These are phyloP conservation scores for Dendrocalamus latiflorus DNA, from an alignment of 202 grass and related monocot genomes.

Conservation along the genomic window DNA sequence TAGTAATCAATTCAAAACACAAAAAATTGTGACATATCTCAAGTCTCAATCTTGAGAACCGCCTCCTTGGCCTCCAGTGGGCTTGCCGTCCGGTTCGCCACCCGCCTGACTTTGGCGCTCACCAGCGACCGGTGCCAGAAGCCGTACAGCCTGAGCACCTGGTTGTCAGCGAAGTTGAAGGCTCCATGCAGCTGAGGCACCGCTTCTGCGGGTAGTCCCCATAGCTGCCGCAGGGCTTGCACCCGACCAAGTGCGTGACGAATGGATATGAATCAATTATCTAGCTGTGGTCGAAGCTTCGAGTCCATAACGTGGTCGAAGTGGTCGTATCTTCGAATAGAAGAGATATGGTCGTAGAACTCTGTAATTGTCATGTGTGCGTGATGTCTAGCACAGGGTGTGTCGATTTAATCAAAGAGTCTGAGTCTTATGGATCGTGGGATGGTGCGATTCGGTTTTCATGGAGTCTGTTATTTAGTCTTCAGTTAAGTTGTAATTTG, in stretches of 20 bases:
- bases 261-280: not conserved
- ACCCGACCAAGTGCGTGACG: conserved; percentile 64
- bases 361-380: too few relatives aligned
- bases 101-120: conserved; percentile 37
- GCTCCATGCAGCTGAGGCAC: conserved; percentile 53
- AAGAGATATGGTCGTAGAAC: too few relatives aligned
- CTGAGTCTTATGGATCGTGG: too few relatives aligned
- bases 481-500: too few relatives aligned
- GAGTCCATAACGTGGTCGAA: too few relatives aligned
- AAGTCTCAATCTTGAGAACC: conserved; percentile 23
- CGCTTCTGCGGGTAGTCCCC: conserved; percentile 51
- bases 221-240: conserved; percentile 53
- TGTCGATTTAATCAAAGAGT: too few relatives aligned
- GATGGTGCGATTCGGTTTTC: too few relatives aligned
- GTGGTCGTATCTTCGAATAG: too few relatives aligned
- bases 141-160: conserved; percentile 43
- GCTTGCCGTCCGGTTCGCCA: conserved; percentile 25
- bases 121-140: conserved; percentile 38
- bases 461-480: too few relatives aligned
- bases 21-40: not conserved
- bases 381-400: too few relatives aligned
- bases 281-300: too few relatives aligned
- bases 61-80: conserved; percentile 39
- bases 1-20: not conserved
- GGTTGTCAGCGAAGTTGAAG: conserved; percentile 61